phyloP scores from a whole-genome alignment of 768 basidiomycete genomes.

The Omphalotus guepiniiformis region DNA sequence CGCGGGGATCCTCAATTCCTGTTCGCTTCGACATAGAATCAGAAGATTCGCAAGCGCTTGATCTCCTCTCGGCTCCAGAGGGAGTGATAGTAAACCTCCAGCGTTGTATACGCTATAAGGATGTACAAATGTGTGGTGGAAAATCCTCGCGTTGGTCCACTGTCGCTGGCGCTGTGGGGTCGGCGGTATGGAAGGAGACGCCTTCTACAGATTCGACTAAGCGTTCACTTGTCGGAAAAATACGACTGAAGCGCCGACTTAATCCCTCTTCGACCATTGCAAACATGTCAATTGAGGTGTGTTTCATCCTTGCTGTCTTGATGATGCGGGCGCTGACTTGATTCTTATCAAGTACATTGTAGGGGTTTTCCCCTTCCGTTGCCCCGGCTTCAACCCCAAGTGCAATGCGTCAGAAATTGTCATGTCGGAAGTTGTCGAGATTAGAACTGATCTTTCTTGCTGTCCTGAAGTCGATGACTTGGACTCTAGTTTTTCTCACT shows the following conservation, averaged over 20 bases:
- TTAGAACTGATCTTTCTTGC: constrained; percentile 1
- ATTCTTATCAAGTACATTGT: background rate
- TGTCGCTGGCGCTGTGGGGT: background rate
- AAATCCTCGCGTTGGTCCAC: constrained; percentile 7
- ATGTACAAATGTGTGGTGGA: constrained; percentile 7
- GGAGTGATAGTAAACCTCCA: constrained; percentile 2
- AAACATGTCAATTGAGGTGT: constrained; percentile 4
- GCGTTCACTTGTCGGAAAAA: background rate
- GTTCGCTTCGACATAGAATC: constrained; percentile 1
- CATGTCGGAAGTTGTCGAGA: background rate
- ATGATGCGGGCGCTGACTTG: background rate
- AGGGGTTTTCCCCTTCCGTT: constrained; percentile 2
- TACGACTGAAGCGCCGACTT: background rate
- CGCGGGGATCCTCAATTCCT: constrained; percentile 13
- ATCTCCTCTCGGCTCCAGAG: constrained; percentile 10
- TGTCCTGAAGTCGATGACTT: background rate
- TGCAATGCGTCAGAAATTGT: background rate
- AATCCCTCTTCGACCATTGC: constrained; percentile 4
- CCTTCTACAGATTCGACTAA: background rate
- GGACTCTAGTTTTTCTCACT: background rate
- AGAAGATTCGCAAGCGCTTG: constrained; percentile 11
- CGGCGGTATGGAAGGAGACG: background rate
- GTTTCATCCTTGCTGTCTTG: background rate
- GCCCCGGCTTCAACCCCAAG: background rate
- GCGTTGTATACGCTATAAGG: constrained; percentile 7